Evolutionary conservation across 2,329 filamentous ascomycete species (phyloP), one percentile per base, ranked within the genome.

Genomic region (Pseudocercospora cruenta): DNA sequence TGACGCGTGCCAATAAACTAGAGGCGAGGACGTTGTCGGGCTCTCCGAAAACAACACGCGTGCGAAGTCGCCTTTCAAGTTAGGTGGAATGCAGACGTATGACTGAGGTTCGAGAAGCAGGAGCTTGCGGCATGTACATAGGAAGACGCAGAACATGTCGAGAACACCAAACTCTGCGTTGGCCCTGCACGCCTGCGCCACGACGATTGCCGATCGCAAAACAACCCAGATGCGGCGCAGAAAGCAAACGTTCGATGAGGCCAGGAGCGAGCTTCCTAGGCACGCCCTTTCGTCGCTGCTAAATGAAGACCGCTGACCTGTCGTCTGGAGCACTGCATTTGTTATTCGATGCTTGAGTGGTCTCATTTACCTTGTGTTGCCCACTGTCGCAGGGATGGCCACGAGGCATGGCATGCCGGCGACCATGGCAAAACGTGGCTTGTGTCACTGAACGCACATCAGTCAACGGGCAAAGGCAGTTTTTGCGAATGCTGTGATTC

Each of bases 381-480:
- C 24, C 57, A 45, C 12, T 2, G 33, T 59, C 24, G 58, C 65
- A 63, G 59, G 63, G 61, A 31, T 64, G 51, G 58, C 68, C 65
- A 66, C 65, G 68, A 59, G 67, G 55, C 45, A 60, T 67, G 47
- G 47, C 51, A 26, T 39, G 51, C 45, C 58, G 60, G 43, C 26
- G 57, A 21, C 33, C 57, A 28, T 59, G 57, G 39, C 59, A 63
- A 57, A 68, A 68, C 66, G 63, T 69, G 67, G 65, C 62, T 67
- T 62, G 65, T 69, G 51, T 57, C 65, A 67, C 64, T 26, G 54
- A 49, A 36, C 36, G 45, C 33, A 47, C 67, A 57, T 59, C 51
- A 33, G 60, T 61, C 58, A 60, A 63, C 67, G 60, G 60, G 55
- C 53, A 45, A 58, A 31, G 36, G 51, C 58, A 45, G 53, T 43